Base-by-base conservation (phyloP, 768 basidiomycete species). In the Scleroderma bovista region DNA sequence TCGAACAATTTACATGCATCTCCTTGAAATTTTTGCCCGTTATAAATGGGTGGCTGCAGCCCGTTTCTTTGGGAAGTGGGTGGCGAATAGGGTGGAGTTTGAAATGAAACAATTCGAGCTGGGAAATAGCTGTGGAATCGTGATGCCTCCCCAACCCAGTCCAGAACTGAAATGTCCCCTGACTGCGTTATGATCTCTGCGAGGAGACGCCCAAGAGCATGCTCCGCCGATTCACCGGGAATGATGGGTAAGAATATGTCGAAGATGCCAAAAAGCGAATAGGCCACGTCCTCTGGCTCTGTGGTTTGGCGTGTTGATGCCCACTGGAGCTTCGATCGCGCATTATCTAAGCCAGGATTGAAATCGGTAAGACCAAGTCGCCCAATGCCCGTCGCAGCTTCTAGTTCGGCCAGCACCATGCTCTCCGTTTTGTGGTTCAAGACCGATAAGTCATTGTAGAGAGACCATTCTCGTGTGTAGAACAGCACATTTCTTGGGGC, bases 251-350 rank as follows among this genome's bases (percentile, higher is more conserved):
- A 20, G 44, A 17, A 33, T 19, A 17, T 31, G 31, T 13, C 33
- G 44, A 53, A 50, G 8, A 53, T 33, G 6, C 40, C 51, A 16
- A 53, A 33, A 15, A 57, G 36, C 4, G 46, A 36, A n/a, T 36
- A 36, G 12, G 34, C 34, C 44, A 33, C 54, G 51, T 29, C 50
- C 46, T 13, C 34, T n/a, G n/a, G n/a, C 34, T 15, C 34, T 15
- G 34, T 36, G 34, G 34, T 36, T 6, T 13, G 34, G 4, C 34
- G 34, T 15, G 6, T 12, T 15, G n/a, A 13, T 13, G 34, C 34
- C 34, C 34, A 36, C 34, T 36, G 34, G 3, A 36, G 34, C 34
- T 12, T 36, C 34, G n/a, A 36, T n/a, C 34, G 12, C 5, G 34
- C 34, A 13, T 36, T 36, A n/a, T 36, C 34, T 12, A 36, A 15